These are phyloP conservation scores for Arctostaphylos glauca DNA, from an alignment of 148 eudicot species.

Conservation along the genomic window DNA sequence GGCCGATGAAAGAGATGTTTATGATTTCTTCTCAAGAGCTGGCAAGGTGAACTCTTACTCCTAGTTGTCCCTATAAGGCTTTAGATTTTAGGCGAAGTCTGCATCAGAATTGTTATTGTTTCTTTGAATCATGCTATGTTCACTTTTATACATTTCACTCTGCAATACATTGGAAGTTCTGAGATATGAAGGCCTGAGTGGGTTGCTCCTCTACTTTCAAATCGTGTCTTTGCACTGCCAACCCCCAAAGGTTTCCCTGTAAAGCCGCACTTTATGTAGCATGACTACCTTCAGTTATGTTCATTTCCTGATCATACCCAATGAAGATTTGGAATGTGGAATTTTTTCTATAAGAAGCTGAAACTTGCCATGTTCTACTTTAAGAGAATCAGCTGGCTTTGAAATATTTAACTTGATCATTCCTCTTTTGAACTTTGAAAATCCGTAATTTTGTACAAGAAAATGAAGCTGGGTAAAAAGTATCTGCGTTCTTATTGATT, in stretches of 20 bases:
- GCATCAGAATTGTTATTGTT: neutral
- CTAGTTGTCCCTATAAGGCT: neutral
- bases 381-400: neutral
- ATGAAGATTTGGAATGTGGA: neutral
- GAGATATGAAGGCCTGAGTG: neutral
- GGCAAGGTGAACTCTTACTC: conserved; percentile 60
- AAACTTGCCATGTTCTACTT: neutral
- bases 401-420: neutral
- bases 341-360: neutral
- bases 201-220: neutral
- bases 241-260: neutral
- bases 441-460: neutral
- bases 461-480: neutral
- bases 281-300: neutral
- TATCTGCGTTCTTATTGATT: neutral
- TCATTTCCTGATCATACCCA: neutral
- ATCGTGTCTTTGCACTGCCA: neutral
- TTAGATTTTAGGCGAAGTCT: neutral
- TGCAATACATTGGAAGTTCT: neutral
- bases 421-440: neutral
- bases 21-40: conserved; percentile 82
- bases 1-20: conserved; percentile 90
- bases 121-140: neutral
- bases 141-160: neutral
- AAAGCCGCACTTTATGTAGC: neutral